Evolutionary conservation across 768 basidiomycete genomes (phyloP), one percentile per base, ranked within the genome.

Genomic region (Pholiota molesta): DNA sequence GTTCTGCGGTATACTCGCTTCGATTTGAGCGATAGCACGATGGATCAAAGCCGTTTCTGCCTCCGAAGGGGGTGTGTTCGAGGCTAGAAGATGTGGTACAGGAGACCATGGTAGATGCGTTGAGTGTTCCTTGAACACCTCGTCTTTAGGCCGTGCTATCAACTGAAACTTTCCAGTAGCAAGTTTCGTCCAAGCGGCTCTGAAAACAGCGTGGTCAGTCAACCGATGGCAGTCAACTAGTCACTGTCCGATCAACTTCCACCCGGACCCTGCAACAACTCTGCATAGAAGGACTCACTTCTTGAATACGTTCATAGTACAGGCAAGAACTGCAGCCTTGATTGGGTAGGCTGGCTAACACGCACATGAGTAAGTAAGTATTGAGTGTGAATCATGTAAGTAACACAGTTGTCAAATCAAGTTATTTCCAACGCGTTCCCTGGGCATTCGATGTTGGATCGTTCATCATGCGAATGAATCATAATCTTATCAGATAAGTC

Each of bases 71-170:
- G 62, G 29, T 2, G 29, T 19, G 11, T 62, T 62, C 4, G 57
- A 54, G 7, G 33, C 21, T 40, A 62, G 19, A 14, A 62, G 57
- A 35, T 59, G 57, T 7, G 40, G 57, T 29, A 59, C 62, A 21
- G 62, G 57, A 4, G 59, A 63, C 37, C 28, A 49, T 5, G 1
- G 31, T 5, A 26, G 19, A 26, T 28, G 13, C 47, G 4, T 14
- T 14, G 10, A 9, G 35, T 11, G 11, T 37, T 35, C 35, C 10
- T 2, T 35, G 35, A 13, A 35, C 5, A 3, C 35, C 35, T 37
- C 35, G 14, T 37, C 35, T 37, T 37, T 37, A 37, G 10, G 35
- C 35, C 35, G 35, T 16, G 35, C 13, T 37, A 37, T 37, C 35
- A 5, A 13, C 10, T 37, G 35, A 3, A 37, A 37, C 35, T 14